Base-by-base conservation (phyloP, 78 protist species). In the Acrasis kona region DNA sequence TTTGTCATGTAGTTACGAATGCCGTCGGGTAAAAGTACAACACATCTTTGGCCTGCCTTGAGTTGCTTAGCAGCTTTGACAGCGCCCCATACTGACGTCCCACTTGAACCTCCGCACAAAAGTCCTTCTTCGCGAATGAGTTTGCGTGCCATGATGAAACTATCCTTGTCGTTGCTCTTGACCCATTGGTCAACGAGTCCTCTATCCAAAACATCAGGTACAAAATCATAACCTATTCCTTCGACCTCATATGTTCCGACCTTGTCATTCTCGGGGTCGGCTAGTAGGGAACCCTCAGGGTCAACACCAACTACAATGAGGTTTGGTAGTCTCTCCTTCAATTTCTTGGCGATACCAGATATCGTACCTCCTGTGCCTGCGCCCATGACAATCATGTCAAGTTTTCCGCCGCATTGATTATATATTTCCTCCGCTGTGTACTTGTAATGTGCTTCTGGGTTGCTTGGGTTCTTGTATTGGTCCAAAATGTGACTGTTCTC, bases 301-400 rank as follows among this genome's bases (percentile, higher is more conserved):
- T 95, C 98, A 28, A 93, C 96, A 57, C 94, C 99, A 57, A 95
- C 88, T 37, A 81, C 83, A 30, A 40, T 75, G 73, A 10, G 19
- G 72, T 84, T 39, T 27, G 94, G 94, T 41, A 34, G 1, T 28
- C 42, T 32, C 79, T 92, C 95, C 82, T 89, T 91, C 70, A 96
- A 65, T 65, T 75, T 72, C 32, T 83, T 58, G 0, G 94, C 97
- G 41, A 91, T 82, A 68, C 98, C 98, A 0, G 90, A 73, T 73
- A 93, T 76, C 35, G 99, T 93, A 39, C 98, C 99, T n/a, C 97
- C 97, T 4, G 99, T 94, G n/a, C 99, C 99, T 0, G 92, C 96
- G 3, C 95, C 92, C 10, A 88, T 74, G 10, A 96, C 97, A 58
- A 93, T 10, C 82, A 78, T 58, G 42, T 92, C 96, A 50, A 92